Evolutionary conservation across 148 eudicot genomes (phyloP).

Genomic region (Chenopodium berlandieri): DNA sequence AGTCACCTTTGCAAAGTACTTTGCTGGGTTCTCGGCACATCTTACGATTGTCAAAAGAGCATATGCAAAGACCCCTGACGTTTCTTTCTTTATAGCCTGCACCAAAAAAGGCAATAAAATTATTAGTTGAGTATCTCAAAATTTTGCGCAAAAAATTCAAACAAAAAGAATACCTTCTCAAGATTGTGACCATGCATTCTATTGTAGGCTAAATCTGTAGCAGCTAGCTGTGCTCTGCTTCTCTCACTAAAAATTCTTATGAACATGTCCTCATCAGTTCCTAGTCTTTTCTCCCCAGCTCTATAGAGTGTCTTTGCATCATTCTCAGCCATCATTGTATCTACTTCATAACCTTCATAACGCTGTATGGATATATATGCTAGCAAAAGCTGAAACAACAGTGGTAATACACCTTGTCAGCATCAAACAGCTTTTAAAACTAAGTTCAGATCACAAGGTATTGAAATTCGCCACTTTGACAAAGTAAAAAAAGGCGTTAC

Average conservation of each 20-base stretch:
- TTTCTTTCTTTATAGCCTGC: conserved; percentile 61
- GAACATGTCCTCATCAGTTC: conserved; percentile 82
- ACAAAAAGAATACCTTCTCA: conserved; percentile 39
- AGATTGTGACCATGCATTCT: conserved; percentile 50
- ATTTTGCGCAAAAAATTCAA: background rate
- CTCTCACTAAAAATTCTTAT: conserved; percentile 66
- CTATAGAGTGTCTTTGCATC: conserved; percentile 75
- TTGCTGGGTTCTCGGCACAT: conserved; percentile 51
- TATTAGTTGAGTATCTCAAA: background rate
- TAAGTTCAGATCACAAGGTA: background rate
- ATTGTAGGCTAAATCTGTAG: conserved; percentile 54
- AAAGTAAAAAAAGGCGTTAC: conserved; percentile 21
- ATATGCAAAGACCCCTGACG: conserved; percentile 44
- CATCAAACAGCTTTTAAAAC: background rate
- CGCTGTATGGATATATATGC: conserved; percentile 53
- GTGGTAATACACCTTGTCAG: background rate
- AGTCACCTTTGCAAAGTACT: conserved; percentile 52
- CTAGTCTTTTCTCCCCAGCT: conserved; percentile 90
- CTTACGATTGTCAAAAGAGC: conserved; percentile 49
- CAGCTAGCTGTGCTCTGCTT: conserved; percentile 76
- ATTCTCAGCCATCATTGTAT: conserved; percentile 47
- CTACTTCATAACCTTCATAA: conserved; percentile 80
- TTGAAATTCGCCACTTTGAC: background rate
- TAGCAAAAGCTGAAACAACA: conserved; percentile 56
- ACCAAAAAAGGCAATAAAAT: background rate